Evolutionary conservation across 192 early-diverging fungal genomes (phyloP), one percentile per base, ranked within the genome.

Genomic region (Piromyces finnis): DNA sequence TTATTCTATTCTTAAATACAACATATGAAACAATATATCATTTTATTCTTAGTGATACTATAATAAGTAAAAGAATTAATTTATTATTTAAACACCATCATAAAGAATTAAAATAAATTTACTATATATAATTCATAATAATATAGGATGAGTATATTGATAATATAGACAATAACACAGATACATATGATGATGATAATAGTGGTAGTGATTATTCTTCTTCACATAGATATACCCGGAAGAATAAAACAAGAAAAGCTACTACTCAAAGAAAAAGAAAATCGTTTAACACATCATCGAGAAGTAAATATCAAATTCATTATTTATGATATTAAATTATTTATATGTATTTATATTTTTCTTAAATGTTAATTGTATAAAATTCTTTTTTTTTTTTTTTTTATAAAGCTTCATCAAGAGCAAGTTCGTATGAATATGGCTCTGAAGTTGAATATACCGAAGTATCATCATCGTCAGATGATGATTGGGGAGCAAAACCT

Each of bases 301-400:
- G 77, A 7, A 77, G 78, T 78, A 77, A 78, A 36, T 77, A 79
- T 29, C 37, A 79, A 51, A 30, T 30, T n/a, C 14, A 77, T 39
- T 14, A 29, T 28, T 35, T 78, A 37, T n/a, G 11, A 22, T 29
- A 80, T 82, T 28, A 82, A 84, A 13, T 86, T 86, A 78, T 88
- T 84, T 22, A 85, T 83, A 28, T 79, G 87, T 28, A 80, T 85
- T 85, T n/a, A 90, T 89, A 78, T 88, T 80, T 78, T 29, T n/a
- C n/a, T n/a, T n/a, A n/a, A n/a, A n/a, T n/a, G n/a, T n/a, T n/a
- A n/a, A n/a, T n/a, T n/a, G n/a, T n/a, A n/a, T n/a, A n/a, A n/a
- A n/a, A n/a, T n/a, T n/a, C n/a, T n/a, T n/a, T n/a, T 30, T 29
- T 15, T 68, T 82, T 5, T 79, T 77, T 29, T 5, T 30, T 14